phyloP scores from a whole-genome alignment of 1,284 basidiomycete genomes.

The Trametes hirsuta region DNA sequence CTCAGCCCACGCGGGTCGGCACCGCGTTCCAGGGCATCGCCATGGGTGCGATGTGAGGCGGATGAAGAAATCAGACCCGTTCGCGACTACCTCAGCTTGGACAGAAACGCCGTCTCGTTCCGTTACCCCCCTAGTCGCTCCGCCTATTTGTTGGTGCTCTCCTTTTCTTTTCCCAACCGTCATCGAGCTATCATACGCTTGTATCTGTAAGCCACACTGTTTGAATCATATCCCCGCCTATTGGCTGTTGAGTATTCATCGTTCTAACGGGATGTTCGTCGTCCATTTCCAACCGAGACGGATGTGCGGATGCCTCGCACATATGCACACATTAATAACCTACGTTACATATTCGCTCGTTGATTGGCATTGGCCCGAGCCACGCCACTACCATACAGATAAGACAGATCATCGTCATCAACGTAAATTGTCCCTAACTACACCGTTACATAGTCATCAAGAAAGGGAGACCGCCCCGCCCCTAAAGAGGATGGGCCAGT shows the following conservation, averaged over 20 bases:
- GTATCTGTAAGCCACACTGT: constrained; percentile 41
- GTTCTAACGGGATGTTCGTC: too few relatives aligned
- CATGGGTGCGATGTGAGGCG: constrained; percentile 39
- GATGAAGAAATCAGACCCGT: not conserved
- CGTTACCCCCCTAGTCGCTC: not conserved
- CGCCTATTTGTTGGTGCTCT: constrained; percentile 17
- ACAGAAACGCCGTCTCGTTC: constrained; percentile 19
- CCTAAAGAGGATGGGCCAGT: constrained; percentile 40
- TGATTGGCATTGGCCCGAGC: not conserved
- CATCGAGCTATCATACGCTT: constrained; percentile 38
- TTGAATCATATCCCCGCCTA: constrained; percentile 31
- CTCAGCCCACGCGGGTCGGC: constrained; percentile 33
- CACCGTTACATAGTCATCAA: not conserved
- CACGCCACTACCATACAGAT: not conserved
- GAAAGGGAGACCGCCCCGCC: too few relatives aligned
- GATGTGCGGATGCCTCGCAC: too few relatives aligned
- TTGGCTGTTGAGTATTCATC: constrained; percentile 5
- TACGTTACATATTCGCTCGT: too few relatives aligned
- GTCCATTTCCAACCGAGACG: too few relatives aligned
- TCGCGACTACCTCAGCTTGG: constrained; percentile 9
- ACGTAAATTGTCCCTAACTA: too few relatives aligned
- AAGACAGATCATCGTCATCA: not conserved
- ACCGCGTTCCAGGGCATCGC: constrained; percentile 39
- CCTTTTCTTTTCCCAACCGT: constrained; percentile 20
- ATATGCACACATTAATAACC: too few relatives aligned